Evolutionary conservation across 2,329 filamentous ascomycete genomes (phyloP).

Genomic region (Raffaelea arxii): DNA sequence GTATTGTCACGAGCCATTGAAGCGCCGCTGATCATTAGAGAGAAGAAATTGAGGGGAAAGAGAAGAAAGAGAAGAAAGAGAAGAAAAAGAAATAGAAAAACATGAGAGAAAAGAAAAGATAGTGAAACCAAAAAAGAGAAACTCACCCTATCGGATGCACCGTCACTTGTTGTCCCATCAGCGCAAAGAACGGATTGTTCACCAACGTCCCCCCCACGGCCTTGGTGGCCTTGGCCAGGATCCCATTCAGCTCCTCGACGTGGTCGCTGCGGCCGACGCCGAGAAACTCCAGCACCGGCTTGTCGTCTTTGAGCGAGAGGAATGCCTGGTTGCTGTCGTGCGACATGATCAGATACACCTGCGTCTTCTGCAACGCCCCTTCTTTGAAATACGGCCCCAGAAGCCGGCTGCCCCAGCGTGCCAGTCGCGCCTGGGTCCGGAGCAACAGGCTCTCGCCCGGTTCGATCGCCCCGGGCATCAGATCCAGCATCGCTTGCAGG

Average conservation of each 20-base stretch:
- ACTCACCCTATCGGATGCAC: conserved; percentile 55
- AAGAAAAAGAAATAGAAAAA: background rate
- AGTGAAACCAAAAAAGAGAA: background rate
- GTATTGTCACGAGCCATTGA: conserved; percentile 52
- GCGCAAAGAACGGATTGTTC: conserved; percentile 46
- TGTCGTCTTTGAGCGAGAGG: conserved; percentile 48
- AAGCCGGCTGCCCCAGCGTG: conserved; percentile 41
- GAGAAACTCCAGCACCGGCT: conserved; percentile 48
- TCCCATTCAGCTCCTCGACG: conserved; percentile 39
- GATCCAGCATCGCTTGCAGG: conserved; percentile 46
- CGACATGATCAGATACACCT: conserved; percentile 57
- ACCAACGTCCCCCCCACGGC: conserved; percentile 51
- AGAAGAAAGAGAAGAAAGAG: background rate
- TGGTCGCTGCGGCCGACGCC: conserved; percentile 48
- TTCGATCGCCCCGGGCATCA: conserved; percentile 36
- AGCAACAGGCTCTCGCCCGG: conserved; percentile 29
- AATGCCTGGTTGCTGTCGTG: conserved; percentile 56
- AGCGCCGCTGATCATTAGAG: conserved; percentile 31
- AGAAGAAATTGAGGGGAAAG: background rate
- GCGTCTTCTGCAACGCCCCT: conserved; percentile 49
- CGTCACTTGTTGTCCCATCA: conserved; percentile 48
- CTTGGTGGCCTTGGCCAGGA: conserved; percentile 44
- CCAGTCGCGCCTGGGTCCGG: conserved; percentile 34
- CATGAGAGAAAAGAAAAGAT: background rate
- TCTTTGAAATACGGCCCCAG: conserved; percentile 47